These are phyloP conservation scores for Amanita pseudoporphyria DNA, from an alignment of 768 basidiomycete species.

Conservation along the genomic window DNA sequence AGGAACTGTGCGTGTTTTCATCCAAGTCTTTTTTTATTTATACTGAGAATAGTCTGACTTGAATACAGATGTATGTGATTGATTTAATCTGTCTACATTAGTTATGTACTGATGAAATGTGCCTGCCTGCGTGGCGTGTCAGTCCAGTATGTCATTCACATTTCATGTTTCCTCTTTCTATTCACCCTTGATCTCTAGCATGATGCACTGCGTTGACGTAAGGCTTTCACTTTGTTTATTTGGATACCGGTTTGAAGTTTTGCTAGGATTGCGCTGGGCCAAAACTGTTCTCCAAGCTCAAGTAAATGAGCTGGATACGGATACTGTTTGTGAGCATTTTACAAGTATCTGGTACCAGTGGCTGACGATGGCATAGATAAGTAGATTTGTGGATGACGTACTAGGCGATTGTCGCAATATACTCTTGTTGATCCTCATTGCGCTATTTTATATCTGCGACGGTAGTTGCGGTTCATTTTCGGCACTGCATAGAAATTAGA, in stretches of 20 bases:
- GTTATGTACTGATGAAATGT: slow-evolving; percentile 1
- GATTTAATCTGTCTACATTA: not conserved
- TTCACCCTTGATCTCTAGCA: slow-evolving; percentile 27
- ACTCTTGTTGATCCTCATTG: no score
- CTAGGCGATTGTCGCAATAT: no score
- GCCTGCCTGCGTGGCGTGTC: not conserved
- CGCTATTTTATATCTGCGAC: no score
- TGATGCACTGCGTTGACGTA: slow-evolving; percentile 94
- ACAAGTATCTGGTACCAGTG: not conserved
- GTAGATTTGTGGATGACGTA: not conserved
- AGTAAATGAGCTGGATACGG: not conserved
- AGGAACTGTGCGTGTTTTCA: slow-evolving; percentile 72
- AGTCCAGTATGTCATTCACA: slow-evolving; percentile 1
- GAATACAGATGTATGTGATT: slow-evolving; percentile 15
- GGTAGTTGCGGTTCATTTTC: no score
- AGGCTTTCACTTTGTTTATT: slow-evolving; percentile 17
- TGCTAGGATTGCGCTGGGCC: slow-evolving; percentile 51
- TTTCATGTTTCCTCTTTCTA: not conserved
- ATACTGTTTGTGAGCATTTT: not conserved
- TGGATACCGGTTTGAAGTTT: slow-evolving; percentile 20
- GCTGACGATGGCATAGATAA: not conserved
- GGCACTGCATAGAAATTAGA: no score
- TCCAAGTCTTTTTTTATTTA: slow-evolving; percentile 3
- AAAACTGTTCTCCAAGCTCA: slow-evolving; percentile 73
- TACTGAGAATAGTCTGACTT: slow-evolving; percentile 7